Evolutionary conservation across 2,329 filamentous ascomycete genomes (phyloP).

Genomic region (Neonectria hederae): DNA sequence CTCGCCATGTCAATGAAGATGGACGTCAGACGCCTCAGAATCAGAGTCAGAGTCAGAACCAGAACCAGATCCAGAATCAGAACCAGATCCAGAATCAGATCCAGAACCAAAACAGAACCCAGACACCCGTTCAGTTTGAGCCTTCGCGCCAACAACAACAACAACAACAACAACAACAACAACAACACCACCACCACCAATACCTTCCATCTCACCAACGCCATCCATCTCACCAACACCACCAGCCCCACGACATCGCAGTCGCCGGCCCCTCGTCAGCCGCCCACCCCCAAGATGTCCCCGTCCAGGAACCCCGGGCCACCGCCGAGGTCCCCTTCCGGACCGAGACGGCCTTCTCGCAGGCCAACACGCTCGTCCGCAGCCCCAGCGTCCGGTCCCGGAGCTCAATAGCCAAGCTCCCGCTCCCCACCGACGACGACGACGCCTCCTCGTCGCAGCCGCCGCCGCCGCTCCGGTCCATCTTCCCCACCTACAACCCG

Average conservation of each 20-base stretch:
- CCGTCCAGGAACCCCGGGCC: conserved; percentile 53
- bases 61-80: conserved; percentile 38
- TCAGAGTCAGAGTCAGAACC: conserved; percentile 39
- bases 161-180: too few species aligned
- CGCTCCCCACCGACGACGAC: conserved; percentile 51
- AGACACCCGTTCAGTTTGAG: conserved; percentile 48
- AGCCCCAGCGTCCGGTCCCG: conserved; percentile 61
- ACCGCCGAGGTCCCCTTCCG: conserved; percentile 55
- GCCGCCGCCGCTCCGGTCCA: conserved; percentile 66
- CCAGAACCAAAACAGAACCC: conserved; percentile 44
- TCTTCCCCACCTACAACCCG: conserved; percentile 80
- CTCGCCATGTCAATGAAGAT: conserved; percentile 21
- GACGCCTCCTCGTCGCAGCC: conserved; percentile 44
- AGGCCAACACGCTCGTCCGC: conserved; percentile 60
- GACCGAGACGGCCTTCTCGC: conserved; percentile 62
- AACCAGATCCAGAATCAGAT: conserved; percentile 37
- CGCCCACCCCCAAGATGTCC: conserved; percentile 31
- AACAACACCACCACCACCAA: background rate
- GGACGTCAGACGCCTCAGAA: conserved; percentile 44
- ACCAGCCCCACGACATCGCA: conserved; percentile 30
- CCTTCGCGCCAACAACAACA: conserved; percentile 38
- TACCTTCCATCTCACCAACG: background rate
- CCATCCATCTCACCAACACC: conserved; percentile 1
- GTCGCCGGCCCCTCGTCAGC: conserved; percentile 40
- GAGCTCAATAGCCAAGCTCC: conserved; percentile 67